Base-by-base conservation (phyloP, 257 asterid genomes). In the Solanum bulbocastanum region DNA sequence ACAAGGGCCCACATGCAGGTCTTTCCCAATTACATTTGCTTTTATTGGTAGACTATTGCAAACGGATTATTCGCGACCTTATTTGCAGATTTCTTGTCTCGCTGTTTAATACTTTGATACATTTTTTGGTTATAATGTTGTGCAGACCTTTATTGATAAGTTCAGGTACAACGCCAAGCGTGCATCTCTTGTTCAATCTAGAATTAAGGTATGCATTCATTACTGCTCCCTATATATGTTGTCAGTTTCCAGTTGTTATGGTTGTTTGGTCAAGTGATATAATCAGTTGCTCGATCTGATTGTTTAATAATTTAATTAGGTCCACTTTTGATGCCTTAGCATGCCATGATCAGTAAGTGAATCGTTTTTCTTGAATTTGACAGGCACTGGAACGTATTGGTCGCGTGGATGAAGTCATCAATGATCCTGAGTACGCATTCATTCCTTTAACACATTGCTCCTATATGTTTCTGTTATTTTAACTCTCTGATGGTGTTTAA, bases 141-240 rank as follows among this genome's bases (percentile, higher is more conserved):
- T 89, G 93, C 98, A 97, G 99, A 30, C 95, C 56, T 97, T 97
- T 91, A 94, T 97, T 90, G 99, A 97, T 90, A 97, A 97, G 95
- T 97, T 97, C 91, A 98, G 99, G 35, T 97, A 92, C 90, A 97
- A 97, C 88, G 99, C 99, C 25, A 97, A 97, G 93, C 98, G 99
- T 83, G 99, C 98, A 44, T 95, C 99, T 89, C 99, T 97, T 90
- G 99, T 97, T 91, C 99, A 97, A 92, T 96, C 99, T 68, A 97
- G 99, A 93, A 97, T 97, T 90, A 97, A 97, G 99, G 99, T 95
- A 93, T 82, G 33, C 18, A 75, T 89, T 36, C 85, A 32, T 87
- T 49, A 78, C 58, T 83, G 42, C 85, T 79, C 85, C 85, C 44
- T 73, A 85, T 44, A 25, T 83, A 36, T 78, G 62, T 89, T 83